Evolutionary conservation across 257 asterid species (phyloP).

Genomic region (Plantago ovata): DNA sequence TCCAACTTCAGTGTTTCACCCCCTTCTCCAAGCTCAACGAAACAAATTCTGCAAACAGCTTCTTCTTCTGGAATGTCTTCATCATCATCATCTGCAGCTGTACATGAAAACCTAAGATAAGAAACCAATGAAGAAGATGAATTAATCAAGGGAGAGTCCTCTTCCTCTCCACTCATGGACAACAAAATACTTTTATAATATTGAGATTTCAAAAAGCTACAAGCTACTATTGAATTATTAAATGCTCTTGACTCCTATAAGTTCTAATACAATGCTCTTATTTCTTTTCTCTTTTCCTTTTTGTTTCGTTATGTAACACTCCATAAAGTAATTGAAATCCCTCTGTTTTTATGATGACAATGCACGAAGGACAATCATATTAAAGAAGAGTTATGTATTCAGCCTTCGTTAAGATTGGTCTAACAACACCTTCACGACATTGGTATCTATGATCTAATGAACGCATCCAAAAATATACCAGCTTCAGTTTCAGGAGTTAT

Average conservation of each 20-base stretch:
- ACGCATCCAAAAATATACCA: slow-evolving; percentile 37
- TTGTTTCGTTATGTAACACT: no score
- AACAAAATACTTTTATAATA: no score
- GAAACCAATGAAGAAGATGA: not conserved
- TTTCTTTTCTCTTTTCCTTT: no score
- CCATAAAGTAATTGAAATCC: no score
- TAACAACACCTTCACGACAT: slow-evolving; percentile 2
- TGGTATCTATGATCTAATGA: not conserved
- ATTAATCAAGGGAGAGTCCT: slow-evolving; percentile 8
- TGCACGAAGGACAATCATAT: no score
- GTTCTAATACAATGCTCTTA: no score
- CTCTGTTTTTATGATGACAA: no score
- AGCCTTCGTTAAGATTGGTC: not conserved
- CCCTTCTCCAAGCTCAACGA: slow-evolving; percentile 88
- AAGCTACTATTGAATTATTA: no score
- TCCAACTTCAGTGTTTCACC: slow-evolving; percentile 94
- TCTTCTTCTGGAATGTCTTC: slow-evolving; percentile 99
- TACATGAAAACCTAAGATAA: slow-evolving; percentile 9
- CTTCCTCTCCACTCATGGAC: no score
- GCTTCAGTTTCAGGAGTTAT: slow-evolving; percentile 44
- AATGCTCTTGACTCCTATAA: no score
- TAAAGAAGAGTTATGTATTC: not conserved
- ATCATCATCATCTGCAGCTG: slow-evolving; percentile 48
- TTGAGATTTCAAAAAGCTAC: no score
- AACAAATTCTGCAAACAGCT: slow-evolving; percentile 96